A percentile compares a stretch with the other conserved stretches of the same genome.
Evolutionary conservation across 164 flowering plant genomes (phyloP).

Genomic region (Aristolochia contorta): DNA sequence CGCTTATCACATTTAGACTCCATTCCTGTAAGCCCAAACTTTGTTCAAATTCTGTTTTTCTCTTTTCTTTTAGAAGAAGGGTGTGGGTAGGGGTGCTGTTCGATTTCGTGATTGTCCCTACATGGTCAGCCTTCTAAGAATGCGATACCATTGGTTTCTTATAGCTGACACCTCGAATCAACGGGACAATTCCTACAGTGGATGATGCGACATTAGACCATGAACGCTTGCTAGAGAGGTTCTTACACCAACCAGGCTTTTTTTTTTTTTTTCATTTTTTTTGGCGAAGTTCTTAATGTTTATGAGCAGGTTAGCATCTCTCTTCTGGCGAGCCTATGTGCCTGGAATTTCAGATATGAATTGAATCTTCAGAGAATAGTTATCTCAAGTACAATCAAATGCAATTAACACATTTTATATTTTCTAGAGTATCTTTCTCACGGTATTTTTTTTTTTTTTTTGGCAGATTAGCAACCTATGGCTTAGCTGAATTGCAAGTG

Average conservation of each 20-base stretch:
- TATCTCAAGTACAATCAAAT: not conserved
- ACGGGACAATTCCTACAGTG: slow-evolving; percentile 67
- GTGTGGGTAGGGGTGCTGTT: no score
- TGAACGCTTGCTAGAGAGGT: slow-evolving; percentile 69
- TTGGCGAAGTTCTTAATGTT: not conserved
- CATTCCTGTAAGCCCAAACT: slow-evolving; percentile 26
- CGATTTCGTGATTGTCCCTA: no score
- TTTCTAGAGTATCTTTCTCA: not conserved
- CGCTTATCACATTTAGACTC: slow-evolving; percentile 30
- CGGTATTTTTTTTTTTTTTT: not conserved
- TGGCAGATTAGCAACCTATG: slow-evolving; percentile 67
- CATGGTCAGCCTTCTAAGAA: not conserved
- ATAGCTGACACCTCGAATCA: slow-evolving; percentile 91
- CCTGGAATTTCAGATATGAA: not conserved
- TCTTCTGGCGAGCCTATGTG: not conserved
- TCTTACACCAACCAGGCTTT: not conserved
- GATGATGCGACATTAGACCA: slow-evolving; percentile 79
- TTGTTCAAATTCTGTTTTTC: not conserved
- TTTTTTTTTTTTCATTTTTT: not conserved
- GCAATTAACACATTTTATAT: no score
- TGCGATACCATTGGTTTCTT: slow-evolving; percentile 4
- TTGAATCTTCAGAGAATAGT: not conserved
- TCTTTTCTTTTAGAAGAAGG: no score
- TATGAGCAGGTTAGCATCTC: no score
- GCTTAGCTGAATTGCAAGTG: slow-evolving; percentile 73